Base-by-base conservation (phyloP, 495 filamentous ascomycete species). In the Neurospora sublineolata region DNA sequence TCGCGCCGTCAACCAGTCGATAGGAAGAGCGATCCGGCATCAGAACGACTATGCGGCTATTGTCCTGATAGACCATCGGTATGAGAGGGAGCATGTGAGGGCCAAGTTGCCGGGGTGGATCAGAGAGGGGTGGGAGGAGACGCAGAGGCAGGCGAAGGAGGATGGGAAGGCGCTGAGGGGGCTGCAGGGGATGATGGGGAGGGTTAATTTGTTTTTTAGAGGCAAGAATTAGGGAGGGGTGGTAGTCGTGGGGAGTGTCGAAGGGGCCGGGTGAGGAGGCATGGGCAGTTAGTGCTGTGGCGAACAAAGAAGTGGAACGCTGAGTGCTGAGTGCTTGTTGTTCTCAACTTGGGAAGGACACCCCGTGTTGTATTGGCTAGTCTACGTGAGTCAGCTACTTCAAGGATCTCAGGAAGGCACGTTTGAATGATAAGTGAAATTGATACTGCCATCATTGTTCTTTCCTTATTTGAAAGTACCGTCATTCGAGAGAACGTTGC, bases 1-100 rank as follows among this genome's bases (percentile, higher is more conserved):
- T 93, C 86, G 95, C 52, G 93, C 94, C 16, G 96, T 99, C 46
- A 99, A 99, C 79, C 95, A 99, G 83, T 93, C 92, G 76, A 93
- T 99, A 74, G 95, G 95, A 4, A 85, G 95, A 72, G 95, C 94
- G 1, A 97, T 99, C 73, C 84, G 95, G 41, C 95, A 99, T 80
- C 87, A 86, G 16, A 86, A 86, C 42, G 95, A 99, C 75, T 97
- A 96, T 81, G 96, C 96, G 1, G 89, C 90, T 20, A 97, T 99
- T 68, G 80, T 97, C 42, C 85, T 99, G 75, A 82, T 97, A 37
- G 95, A 99, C 75, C 84, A 85, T 73, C 83, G 95, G 69, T 99
- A 94, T 82, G 84, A 83, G 37, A 86, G 81, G 37, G 81, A 88
- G 16, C 84, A 89, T 67, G 92, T 97, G 70, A 86, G 87, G 77